Base-by-base conservation (phyloP, 2,329 filamentous ascomycete genomes). In the Macrophomina phaseolina region DNA sequence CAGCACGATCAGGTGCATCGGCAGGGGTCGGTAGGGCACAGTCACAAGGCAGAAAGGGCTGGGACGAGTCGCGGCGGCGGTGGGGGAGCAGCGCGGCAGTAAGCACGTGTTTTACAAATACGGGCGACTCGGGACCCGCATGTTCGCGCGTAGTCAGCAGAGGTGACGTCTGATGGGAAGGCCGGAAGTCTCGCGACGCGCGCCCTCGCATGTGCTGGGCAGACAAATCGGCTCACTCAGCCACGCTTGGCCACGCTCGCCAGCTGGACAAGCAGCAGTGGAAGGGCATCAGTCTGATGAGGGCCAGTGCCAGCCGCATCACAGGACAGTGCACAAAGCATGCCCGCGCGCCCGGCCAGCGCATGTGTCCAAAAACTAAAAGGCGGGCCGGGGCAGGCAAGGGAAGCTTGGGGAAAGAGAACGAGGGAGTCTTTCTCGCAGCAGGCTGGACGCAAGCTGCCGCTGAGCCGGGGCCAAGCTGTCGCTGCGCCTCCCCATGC, bases 181-280 rank as follows among this genome's bases (percentile, higher is more conserved):
- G 55, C 36, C 55, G 55, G 55, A 58, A 61, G 56, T 61, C 56
- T 61, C 28, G 56, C 56, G 42, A 61, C 56, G 56, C 56, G 55
- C 38, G 55, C 55, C 55, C 55, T 55, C 51, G 51, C 51, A 55
- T 40, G 18, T 18, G 52, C 52, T 51, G 48, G 48, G 23, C 23
- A 30, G 48, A 23, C 23, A 23, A 23, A 23, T 5, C 52, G 30
- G 5, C 55, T 28, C 30, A 46, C 56, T 61, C 56, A 34, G 40
- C 56, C 56, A 61, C 56, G 42, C 56, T 61, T 61, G 56, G 56
- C 56, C 56, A 16, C 38, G 18, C 28, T 30, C 51, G 11, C 8
- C 51, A 12, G 51, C 5, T 14, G 11, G 16, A 45, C 42, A 16
- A 51, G 30, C 28, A n/a, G 30, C 51, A 34, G 30, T 7, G 51